Evolutionary conservation across 768 basidiomycete genomes (phyloP).

Genomic region (Hygrophoropsis aurantiaca): DNA sequence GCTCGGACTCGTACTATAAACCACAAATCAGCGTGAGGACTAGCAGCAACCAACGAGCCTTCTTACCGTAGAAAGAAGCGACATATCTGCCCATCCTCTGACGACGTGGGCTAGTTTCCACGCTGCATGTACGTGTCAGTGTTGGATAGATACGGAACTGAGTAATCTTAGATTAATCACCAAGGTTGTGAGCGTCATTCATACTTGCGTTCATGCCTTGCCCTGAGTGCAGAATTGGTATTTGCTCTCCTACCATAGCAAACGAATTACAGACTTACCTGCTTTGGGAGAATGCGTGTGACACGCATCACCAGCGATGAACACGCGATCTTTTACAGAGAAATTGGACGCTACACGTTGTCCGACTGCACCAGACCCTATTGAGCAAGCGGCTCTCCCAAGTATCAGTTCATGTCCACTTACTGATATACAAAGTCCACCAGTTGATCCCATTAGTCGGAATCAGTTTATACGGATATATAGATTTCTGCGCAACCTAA

Average conservation of each 20-base stretch:
- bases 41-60: not conserved
- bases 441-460: constrained; percentile 37
- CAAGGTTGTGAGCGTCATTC: constrained; percentile 54
- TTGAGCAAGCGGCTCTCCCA: not conserved
- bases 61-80: constrained; percentile 46
- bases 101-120: constrained; percentile 58
- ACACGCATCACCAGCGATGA: constrained; percentile 59
- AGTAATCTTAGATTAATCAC: constrained; percentile 17
- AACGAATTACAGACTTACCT: constrained; percentile 18
- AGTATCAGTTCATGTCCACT: constrained; percentile 6
- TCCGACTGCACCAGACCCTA: constrained; percentile 38
- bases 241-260: constrained; percentile 9
- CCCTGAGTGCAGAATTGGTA: constrained; percentile 31
- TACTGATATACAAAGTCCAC: constrained; percentile 54
- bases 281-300: constrained; percentile 47
- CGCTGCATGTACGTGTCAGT: constrained; percentile 21
- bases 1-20: constrained; percentile 50
- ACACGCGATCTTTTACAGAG: constrained; percentile 45
- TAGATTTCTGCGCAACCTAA: constrained; percentile 39
- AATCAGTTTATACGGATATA: constrained; percentile 40
- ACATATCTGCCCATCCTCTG: constrained; percentile 44
- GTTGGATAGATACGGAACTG: not conserved
- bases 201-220: constrained; percentile 57
- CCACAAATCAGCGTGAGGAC: not conserved
- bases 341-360: constrained; percentile 57